phyloP scores from a whole-genome alignment of 169 alveolate species.

The Plasmodium knowlesi region DNA sequence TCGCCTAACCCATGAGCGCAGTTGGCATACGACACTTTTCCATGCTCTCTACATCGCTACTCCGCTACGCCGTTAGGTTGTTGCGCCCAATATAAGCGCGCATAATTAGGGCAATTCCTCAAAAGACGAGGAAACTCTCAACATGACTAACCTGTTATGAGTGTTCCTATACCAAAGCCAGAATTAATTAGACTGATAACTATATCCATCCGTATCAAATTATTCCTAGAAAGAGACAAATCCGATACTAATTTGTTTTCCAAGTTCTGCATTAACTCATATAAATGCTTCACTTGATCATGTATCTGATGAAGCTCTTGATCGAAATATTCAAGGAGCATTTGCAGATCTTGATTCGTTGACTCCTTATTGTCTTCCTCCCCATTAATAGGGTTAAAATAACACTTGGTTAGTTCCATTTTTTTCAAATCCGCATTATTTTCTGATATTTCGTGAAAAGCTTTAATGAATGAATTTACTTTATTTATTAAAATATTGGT shows the following conservation, averaged over 20 bases:
- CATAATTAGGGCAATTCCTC: neutral
- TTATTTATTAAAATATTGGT: slow-evolving; percentile 77
- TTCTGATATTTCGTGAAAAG: slow-evolving; percentile 79
- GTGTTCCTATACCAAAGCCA: slow-evolving; percentile 87
- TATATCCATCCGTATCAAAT: slow-evolving; percentile 85
- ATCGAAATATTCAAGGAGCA: slow-evolving; percentile 89
- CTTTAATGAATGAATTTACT: slow-evolving; percentile 81
- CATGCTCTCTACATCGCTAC: neutral
- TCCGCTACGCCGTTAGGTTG: neutral
- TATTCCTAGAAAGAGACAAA: slow-evolving; percentile 85
- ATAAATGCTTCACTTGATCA: slow-evolving; percentile 10
- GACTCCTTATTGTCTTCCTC: slow-evolving; percentile 56
- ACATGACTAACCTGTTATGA: slow-evolving; percentile 80
- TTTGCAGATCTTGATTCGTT: slow-evolving; percentile 83
- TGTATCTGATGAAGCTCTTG: slow-evolving; percentile 89
- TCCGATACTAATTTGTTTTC: slow-evolving; percentile 83
- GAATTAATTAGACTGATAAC: slow-evolving; percentile 84
- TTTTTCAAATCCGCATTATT: slow-evolving; percentile 76
- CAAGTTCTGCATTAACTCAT: slow-evolving; percentile 76
- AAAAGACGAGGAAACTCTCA: neutral
- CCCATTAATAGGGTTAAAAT: slow-evolving; percentile 54
- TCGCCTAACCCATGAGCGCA: neutral
- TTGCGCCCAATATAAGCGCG: neutral
- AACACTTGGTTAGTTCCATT: slow-evolving; percentile 72
- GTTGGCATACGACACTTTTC: neutral